A percentile compares a stretch with the other conserved stretches of the same genome.
phyloP scores from a whole-genome alignment of 768 basidiomycete species.

The Amanita thiersii region DNA sequence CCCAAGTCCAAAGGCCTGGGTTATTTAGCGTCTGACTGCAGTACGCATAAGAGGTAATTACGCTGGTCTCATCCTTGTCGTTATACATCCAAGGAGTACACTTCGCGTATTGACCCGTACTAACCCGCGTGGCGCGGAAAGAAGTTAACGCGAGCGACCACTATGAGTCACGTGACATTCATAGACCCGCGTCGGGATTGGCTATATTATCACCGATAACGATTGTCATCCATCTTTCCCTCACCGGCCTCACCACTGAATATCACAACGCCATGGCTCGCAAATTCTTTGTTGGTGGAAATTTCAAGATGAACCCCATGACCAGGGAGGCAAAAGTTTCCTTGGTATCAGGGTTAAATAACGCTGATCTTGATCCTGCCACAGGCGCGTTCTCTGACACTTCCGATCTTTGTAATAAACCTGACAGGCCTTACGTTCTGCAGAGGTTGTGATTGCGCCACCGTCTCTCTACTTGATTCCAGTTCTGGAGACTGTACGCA shows the following conservation, averaged over 20 bases:
- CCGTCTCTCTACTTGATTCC: slow-evolving; percentile 84
- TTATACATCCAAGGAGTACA: no score
- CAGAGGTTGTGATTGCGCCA: slow-evolving; percentile 92
- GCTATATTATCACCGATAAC: no score
- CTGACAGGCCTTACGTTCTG: background rate
- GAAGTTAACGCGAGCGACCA: no score
- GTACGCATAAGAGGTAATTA: no score
- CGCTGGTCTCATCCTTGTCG: no score
- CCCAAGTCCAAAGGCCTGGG: no score
- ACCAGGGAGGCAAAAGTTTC: slow-evolving; percentile 53
- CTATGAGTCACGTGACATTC: no score
- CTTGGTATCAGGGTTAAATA: slow-evolving; percentile 67
- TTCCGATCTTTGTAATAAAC: slow-evolving; percentile 10
- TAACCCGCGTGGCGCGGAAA: no score
- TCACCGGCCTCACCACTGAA: slow-evolving; percentile 3
- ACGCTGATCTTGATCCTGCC: slow-evolving; percentile 65
- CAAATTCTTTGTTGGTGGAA: slow-evolving; percentile 91
- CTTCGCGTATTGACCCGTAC: no score
- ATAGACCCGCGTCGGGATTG: no score
- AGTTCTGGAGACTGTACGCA: slow-evolving; percentile 50
- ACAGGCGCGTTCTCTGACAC: slow-evolving; percentile 46
- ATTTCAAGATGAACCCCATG: slow-evolving; percentile 96
- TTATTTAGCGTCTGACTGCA: no score
- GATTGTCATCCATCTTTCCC: no score
- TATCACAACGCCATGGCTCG: slow-evolving; percentile 61